Percentiles rank a stretch among this genome's conserved stretches.
These are phyloP conservation scores for Heliamphora pulchella DNA, from an alignment of 179 eudicot genomes.

Conservation along the genomic window DNA sequence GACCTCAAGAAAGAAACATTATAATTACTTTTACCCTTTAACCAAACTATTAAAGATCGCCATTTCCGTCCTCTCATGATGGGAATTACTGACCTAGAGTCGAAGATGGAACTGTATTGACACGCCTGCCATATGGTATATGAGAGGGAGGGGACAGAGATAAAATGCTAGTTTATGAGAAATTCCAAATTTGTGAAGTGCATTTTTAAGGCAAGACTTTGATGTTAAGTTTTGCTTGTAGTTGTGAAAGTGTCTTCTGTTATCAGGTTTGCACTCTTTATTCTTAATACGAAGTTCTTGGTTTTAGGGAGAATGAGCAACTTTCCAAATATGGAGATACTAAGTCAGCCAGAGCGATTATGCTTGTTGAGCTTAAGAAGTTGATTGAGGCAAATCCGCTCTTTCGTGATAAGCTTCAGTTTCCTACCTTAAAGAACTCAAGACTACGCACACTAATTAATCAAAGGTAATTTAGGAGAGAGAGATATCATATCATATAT, in stretches of 20 bases:
- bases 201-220: not conserved
- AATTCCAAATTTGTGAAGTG: not conserved
- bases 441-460: conserved; percentile 80
- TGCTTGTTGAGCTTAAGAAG: conserved; percentile 92
- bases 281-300: conserved; percentile 1
- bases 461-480: conserved; percentile 49
- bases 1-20: not conserved
- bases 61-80: not conserved
- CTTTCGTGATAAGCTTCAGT: conserved; percentile 89
- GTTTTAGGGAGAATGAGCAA: conserved; percentile 80
- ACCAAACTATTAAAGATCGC: not conserved
- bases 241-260: not conserved
- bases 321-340: conserved; percentile 91
- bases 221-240: not conserved
- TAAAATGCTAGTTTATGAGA: not conserved
- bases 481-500: not conserved
- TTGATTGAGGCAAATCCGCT: conserved; percentile 91
- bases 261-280: not conserved
- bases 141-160: not conserved
- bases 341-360: conserved; percentile 83
- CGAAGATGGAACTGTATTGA: not conserved
- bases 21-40: not conserved
- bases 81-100: conserved; percentile 2
- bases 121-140: not conserved
- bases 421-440: conserved; percentile 77